Evolutionary conservation across 2,329 filamentous ascomycete genomes (phyloP).

Genomic region (Stemphylium beticola): DNA sequence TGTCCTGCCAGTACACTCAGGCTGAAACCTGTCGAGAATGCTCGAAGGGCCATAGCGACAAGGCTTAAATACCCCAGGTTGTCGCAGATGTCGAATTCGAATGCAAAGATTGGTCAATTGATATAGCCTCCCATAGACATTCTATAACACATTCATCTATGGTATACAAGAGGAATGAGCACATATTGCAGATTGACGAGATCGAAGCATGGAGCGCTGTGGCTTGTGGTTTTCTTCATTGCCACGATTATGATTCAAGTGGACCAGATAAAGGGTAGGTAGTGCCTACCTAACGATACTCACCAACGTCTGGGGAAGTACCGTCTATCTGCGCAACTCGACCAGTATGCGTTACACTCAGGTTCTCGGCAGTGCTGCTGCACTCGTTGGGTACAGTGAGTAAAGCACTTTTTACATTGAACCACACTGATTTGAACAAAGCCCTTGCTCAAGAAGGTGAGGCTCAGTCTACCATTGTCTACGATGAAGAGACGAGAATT

Average conservation of each 20-base stretch:
- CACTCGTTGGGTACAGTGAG: slow-evolving; percentile 36
- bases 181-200: slow-evolving; percentile 26
- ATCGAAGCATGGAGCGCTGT: slow-evolving; percentile 16
- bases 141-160: slow-evolving; percentile 33
- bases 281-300: slow-evolving; percentile 5
- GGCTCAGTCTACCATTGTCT: slow-evolving; percentile 36
- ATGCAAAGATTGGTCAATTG: slow-evolving; percentile 30
- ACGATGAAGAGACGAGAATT: slow-evolving; percentile 40
- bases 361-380: slow-evolving; percentile 35
- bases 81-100: slow-evolving; percentile 27
- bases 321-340: not conserved
- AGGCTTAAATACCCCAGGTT: slow-evolving; percentile 22
- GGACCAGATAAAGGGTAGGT: slow-evolving; percentile 32
- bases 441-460: slow-evolving; percentile 40
- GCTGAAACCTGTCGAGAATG: slow-evolving; percentile 33
- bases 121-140: slow-evolving; percentile 16
- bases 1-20: slow-evolving; percentile 25
- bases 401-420: not conserved
- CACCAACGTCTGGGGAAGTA: slow-evolving; percentile 10
- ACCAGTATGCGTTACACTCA: slow-evolving; percentile 38
- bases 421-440: slow-evolving; percentile 20
- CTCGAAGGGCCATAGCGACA: slow-evolving; percentile 18
- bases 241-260: slow-evolving; percentile 13
- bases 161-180: slow-evolving; percentile 28
- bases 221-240: slow-evolving; percentile 16